phyloP scores from a whole-genome alignment of 129 eudicot species.

The Silybum marianum region DNA sequence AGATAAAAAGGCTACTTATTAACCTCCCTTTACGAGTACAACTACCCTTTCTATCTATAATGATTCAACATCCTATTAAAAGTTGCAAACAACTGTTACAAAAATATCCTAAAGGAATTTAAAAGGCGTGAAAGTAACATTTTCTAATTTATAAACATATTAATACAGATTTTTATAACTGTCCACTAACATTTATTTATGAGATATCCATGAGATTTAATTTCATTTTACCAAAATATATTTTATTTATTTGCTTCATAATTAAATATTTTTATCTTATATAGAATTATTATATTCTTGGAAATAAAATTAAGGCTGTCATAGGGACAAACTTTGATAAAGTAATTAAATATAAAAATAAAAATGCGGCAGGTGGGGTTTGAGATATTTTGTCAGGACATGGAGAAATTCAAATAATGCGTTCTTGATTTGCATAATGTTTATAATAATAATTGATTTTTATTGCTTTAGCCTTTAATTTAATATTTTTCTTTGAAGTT shows the following conservation, averaged over 20 bases:
- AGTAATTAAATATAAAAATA: conserved; percentile 1
- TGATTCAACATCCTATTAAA: too few species aligned
- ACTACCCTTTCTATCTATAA: too few species aligned
- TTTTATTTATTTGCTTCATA: background rate
- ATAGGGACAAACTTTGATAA: conserved; percentile 7
- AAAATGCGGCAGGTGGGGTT: conserved; percentile 7
- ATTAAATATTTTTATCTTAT: background rate
- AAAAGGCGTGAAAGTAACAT: too few species aligned
- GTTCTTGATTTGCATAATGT: background rate
- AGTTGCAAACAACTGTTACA: too few species aligned
- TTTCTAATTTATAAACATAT: too few species aligned
- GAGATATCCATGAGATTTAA: background rate
- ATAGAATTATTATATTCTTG: background rate
- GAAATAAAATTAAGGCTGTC: background rate
- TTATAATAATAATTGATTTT: background rate
- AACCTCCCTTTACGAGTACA: too few species aligned
- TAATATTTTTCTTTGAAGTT: background rate
- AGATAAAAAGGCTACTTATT: too few species aligned
- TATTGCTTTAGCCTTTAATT: background rate
- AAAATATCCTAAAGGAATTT: too few species aligned
- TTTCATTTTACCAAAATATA: background rate
- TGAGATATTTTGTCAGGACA: conserved; percentile 9
- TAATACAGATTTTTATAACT: too few species aligned
- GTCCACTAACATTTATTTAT: background rate
- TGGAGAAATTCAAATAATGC: conserved; percentile 3